Base-by-base conservation (phyloP, 208 protist species). In the Leishmania gerbilli region DNA sequence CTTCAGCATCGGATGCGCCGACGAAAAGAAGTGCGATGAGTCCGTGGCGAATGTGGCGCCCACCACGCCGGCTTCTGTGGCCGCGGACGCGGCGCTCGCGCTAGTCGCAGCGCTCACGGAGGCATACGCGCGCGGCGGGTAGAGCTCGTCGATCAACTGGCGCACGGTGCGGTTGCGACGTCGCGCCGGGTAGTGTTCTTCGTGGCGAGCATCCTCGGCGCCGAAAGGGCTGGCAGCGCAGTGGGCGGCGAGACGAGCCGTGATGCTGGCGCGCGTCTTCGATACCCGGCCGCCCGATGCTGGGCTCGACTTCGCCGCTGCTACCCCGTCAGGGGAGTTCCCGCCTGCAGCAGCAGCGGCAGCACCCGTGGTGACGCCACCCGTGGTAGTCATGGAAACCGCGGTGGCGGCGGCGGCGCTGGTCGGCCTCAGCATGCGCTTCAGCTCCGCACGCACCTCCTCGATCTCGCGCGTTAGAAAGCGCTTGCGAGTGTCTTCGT, bases 111-210 rank as follows among this genome's bases (percentile, higher is more conserved):
- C 67, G 45, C 72, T 21, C 34, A 42, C 64, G 3, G 78, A 71
- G 24, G 69, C 82, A 68, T 76, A 81, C 2, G 81, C 53, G 74
- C 78, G 83, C 21, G 89, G 84, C 1, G 87, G 87, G 76, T 90
- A 95, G n/a, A 97, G 85, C 77, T 97, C 93, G 58, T 95, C 89
- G 27, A 97, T 87, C 40, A 97, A 90, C 64, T 97, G 83, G 21
- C 91, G 86, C 47, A 97, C 90, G 27, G 88, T 92, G 55, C 90
- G 88, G 56, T 88, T 87, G 60, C 74, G 64, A 42, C 77, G 79
- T 24, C 84, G 74, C 27, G 37, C 67, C 47, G 58, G 80, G 49
- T 53, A 40, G 64, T 79, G 83, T 17, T 79, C 82, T 55, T 65
- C 71, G 55, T 79, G 55, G 51, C 60, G 40, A 24, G 71, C 27